Percentiles rank a stretch among this genome's conserved stretches.
Evolutionary conservation across 2,329 filamentous ascomycete species (phyloP).

Genomic region (Diaporthe vaccinii): DNA sequence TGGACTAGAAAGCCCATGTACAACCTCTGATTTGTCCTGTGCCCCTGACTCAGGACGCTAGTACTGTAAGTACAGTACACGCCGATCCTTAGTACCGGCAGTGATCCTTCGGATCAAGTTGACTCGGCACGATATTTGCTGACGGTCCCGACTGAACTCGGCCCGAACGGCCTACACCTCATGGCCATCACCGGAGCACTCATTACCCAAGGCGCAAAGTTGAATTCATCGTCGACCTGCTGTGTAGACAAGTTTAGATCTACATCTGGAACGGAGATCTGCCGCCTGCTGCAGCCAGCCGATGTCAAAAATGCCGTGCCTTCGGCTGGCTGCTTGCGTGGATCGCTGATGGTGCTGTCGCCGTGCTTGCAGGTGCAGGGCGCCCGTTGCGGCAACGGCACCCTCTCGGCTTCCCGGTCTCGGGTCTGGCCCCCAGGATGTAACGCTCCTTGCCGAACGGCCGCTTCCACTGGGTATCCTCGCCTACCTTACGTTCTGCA

Average conservation of each 20-base stretch:
- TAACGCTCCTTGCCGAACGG: conserved; percentile 9
- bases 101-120: conserved; percentile 21
- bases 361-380: conserved; percentile 20
- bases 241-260: neutral
- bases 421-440: conserved; percentile 17
- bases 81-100: conserved; percentile 6
- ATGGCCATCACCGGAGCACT: neutral
- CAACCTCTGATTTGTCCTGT: conserved; percentile 36
- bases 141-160: conserved; percentile 14
- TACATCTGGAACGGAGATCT: neutral
- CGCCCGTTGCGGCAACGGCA: conserved; percentile 12
- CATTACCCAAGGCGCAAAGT: neutral
- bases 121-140: conserved; percentile 27
- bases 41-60: conserved; percentile 33
- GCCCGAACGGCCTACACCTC: conserved; percentile 5
- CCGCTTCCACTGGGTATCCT: conserved; percentile 12
- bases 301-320: conserved; percentile 3
- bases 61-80: conserved; percentile 6
- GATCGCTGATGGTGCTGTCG: neutral
- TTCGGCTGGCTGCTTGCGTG: conserved; percentile 1
- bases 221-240: neutral
- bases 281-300: conserved; percentile 4
- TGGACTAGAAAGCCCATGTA: neutral
- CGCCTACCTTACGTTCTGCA: conserved; percentile 1
- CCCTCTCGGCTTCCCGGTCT: conserved; percentile 36